Conservation (phyloP, 495 filamentous ascomycete species). For the Podospora conica region DNA sequence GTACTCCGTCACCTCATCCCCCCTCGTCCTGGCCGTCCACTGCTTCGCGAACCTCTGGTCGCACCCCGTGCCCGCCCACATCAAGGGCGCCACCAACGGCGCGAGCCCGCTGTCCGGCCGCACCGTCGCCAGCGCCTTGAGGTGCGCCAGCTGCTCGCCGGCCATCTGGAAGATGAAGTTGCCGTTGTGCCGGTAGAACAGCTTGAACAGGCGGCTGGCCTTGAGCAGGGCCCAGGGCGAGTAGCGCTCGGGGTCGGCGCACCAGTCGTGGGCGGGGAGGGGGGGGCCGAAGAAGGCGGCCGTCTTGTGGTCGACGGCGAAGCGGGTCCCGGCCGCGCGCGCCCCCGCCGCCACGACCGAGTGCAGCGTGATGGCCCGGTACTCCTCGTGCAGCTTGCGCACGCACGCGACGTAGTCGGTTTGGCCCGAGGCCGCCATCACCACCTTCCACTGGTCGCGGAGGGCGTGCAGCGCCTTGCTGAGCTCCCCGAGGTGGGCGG, state of each 20-base stretch:
- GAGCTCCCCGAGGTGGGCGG: neutral
- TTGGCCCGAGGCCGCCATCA: neutral
- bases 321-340: no score
- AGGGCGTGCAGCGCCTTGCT: slow-evolving; percentile 29
- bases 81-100: slow-evolving; percentile 31
- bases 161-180: slow-evolving; percentile 58
- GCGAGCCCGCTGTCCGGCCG: slow-evolving; percentile 9
- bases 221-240: slow-evolving; percentile 50
- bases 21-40: slow-evolving; percentile 3
- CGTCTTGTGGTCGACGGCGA: slow-evolving; percentile 26
- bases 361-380: slow-evolving; percentile 34
- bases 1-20: neutral
- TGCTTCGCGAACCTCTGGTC: slow-evolving; percentile 35
- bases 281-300: slow-evolving; percentile 37
- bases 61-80: slow-evolving; percentile 41
- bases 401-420: slow-evolving; percentile 34
- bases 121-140: slow-evolving; percentile 47
- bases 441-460: slow-evolving; percentile 4
- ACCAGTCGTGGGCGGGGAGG: slow-evolving; percentile 19
- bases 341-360: slow-evolving; percentile 6
- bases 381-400: slow-evolving; percentile 37
- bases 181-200: slow-evolving; percentile 28
- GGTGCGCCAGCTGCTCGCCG: slow-evolving; percentile 53
- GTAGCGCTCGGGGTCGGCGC: slow-evolving; percentile 35
- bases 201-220: slow-evolving; percentile 55